A percentile compares a stretch with the other conserved stretches of the same genome.
Conservation (phyloP, 192 early-diverging fungal genomes). For the Glomus cerebriforme region DNA sequence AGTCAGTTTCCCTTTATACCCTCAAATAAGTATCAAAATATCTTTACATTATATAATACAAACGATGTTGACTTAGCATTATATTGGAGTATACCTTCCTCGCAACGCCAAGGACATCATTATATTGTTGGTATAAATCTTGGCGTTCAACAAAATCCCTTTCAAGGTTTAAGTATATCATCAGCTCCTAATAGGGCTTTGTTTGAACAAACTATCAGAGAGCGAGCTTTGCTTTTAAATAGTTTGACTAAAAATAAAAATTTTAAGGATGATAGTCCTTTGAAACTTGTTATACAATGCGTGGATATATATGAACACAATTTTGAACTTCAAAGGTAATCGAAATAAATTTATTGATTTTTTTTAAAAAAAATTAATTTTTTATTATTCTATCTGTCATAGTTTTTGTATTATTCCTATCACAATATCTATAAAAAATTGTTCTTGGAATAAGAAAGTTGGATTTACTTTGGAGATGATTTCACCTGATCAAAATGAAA, state of each 20-base stretch:
- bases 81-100: slow-evolving; percentile 71
- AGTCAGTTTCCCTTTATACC: slow-evolving; percentile 71
- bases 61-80: slow-evolving; percentile 87
- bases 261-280: slow-evolving; percentile 71
- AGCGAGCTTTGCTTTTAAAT: slow-evolving; percentile 62
- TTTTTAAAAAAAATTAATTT: not conserved
- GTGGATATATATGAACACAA: slow-evolving; percentile 47
- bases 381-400: not conserved
- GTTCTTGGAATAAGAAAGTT: slow-evolving; percentile 66
- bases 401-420: slow-evolving; percentile 64
- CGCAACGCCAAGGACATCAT: slow-evolving; percentile 73
- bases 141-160: slow-evolving; percentile 72
- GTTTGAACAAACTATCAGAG: slow-evolving; percentile 69
- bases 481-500: slow-evolving; percentile 36
- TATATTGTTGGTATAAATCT: slow-evolving; percentile 92
- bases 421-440: slow-evolving; percentile 63
- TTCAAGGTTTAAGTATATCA: slow-evolving; percentile 54
- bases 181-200: slow-evolving; percentile 54
- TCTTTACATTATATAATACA: slow-evolving; percentile 84
- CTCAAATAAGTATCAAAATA: slow-evolving; percentile 50
- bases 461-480: slow-evolving; percentile 62
- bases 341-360: not conserved
- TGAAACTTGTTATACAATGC: slow-evolving; percentile 58
- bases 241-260: slow-evolving; percentile 61
- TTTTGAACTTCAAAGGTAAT: slow-evolving; percentile 51